Conservation (phyloP, 345 rosid genomes). For the Gossypium stocksii region DNA sequence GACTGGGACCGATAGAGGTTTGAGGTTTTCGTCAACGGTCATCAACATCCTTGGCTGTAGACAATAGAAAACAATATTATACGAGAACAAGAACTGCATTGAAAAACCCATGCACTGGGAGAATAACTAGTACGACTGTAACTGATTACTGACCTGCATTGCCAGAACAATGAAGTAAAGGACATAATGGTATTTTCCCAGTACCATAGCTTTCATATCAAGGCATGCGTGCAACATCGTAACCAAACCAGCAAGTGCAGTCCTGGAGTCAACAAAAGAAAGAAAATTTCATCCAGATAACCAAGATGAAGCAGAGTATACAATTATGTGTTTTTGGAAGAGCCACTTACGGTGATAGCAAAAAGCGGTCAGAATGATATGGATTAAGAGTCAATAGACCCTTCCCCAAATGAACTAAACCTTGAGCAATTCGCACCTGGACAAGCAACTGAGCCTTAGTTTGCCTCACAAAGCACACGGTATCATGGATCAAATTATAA, state of each 20-base stretch:
- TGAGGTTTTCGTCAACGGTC: slow-evolving; percentile 79
- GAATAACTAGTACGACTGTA: background rate
- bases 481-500: background rate
- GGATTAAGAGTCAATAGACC: slow-evolving; percentile 90
- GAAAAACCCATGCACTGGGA: background rate
- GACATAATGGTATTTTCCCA: slow-evolving; percentile 85
- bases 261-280: slow-evolving; percentile 33
- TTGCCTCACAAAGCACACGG: background rate
- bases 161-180: slow-evolving; percentile 88
- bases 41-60: slow-evolving; percentile 90
- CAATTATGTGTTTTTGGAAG: background rate
- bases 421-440: slow-evolving; percentile 96
- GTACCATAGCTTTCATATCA: slow-evolving; percentile 77
- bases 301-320: background rate
- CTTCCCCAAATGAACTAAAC: slow-evolving; percentile 89
- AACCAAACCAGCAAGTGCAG: slow-evolving; percentile 80
- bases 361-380: slow-evolving; percentile 83
- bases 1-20: slow-evolving; percentile 78
- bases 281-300: background rate
- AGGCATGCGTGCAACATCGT: slow-evolving; percentile 80
- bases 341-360: slow-evolving; percentile 74
- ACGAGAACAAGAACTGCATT: background rate
- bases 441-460: slow-evolving; percentile 13
- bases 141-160: slow-evolving; percentile 65
- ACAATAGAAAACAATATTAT: background rate